Percentiles rank a stretch among this genome's conserved stretches.
phyloP scores from a whole-genome alignment of 2,329 filamentous ascomycete genomes.

The Colletotrichum navitas region DNA sequence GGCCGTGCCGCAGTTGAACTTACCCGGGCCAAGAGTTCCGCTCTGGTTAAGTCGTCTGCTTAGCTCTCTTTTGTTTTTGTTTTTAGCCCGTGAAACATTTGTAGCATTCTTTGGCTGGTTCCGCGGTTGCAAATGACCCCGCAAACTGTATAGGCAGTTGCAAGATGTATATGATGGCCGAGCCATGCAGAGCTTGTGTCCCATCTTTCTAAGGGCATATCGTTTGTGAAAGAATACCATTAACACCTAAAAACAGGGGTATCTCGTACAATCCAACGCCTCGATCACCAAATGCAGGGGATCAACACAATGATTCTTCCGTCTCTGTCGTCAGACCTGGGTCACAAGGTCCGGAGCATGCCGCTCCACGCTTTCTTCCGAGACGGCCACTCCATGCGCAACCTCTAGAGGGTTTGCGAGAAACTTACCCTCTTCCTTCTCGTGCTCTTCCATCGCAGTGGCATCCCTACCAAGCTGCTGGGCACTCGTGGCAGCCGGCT shows the following conservation, averaged over 20 bases:
- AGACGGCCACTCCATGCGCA: slow-evolving; percentile 65
- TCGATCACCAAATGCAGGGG: slow-evolving; percentile 8
- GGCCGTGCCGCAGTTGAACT: not conserved
- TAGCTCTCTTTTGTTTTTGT: not conserved
- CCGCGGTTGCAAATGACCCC: too few relatives aligned
- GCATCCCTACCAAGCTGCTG: not conserved
- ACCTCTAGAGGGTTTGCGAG: slow-evolving; percentile 60
- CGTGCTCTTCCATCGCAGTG: slow-evolving; percentile 49
- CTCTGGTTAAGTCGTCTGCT: not conserved
- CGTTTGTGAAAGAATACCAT: slow-evolving; percentile 16
- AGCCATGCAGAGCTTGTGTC: not conserved
- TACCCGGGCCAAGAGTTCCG: not conserved
- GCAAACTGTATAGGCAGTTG: not conserved
- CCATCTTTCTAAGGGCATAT: slow-evolving; percentile 4
- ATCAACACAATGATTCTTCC: not conserved
- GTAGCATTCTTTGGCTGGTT: too few relatives aligned
- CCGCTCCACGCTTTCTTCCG: slow-evolving; percentile 66
- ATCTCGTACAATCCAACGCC: slow-evolving; percentile 30
- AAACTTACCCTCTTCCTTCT: slow-evolving; percentile 50
- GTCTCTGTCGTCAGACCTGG: slow-evolving; percentile 42
- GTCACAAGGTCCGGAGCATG: slow-evolving; percentile 60
- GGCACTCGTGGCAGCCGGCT: not conserved
- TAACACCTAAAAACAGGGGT: slow-evolving; percentile 3
- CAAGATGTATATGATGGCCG: not conserved
- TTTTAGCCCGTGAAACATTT: not conserved